Base-by-base conservation (phyloP, 371 early-diverging fungal genomes). In the Amoeboaphelidium occidentale region DNA sequence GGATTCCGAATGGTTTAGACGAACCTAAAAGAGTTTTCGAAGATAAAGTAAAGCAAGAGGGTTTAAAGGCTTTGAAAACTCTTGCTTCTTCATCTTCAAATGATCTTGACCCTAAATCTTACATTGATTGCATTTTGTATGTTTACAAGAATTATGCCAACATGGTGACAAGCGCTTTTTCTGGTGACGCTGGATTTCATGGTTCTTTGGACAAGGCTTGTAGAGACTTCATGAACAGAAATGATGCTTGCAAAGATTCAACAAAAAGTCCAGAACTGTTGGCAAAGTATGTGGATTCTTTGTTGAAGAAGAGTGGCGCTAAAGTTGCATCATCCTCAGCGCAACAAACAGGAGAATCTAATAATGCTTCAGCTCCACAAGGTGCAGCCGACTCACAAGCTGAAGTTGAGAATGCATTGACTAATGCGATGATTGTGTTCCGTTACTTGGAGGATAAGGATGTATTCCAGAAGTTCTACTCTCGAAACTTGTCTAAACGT, bases 361-460 rank as follows among this genome's bases (percentile, higher is more conserved):
- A 17, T 32, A 32, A 32, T 6, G 39, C 39, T 32, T 32, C 39
- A 10, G 17, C 39, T 17, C 10, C 39, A 6, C 10, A 17, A 10
- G 39, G 39, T 32, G 17, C 10, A 10, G 39, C 39, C 17, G 39
- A 17, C 17, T 32, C 39, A 10, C 10, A 14, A 6, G 21, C 4
- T 17, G 44, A 22, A 12, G 44, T 44, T 44, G 23, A 44, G 20
- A 6, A 44, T 12, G 44, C 4, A 10, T 20, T 44, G 23, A 6
- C 17, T 17, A 17, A 46, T 46, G 10, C 25, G 73, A 79, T 81
- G 63, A 74, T 72, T 6, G 60, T 85, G 13, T 90, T 85, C 65
- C 79, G 81, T 55, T 93, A 84, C 56, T 74, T 92, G 21, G 88
- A 86, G 46, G 89, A 88, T 61, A 81, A 83, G 59, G 93, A 92